Evolutionary conservation across 1,284 basidiomycete genomes (phyloP), one percentile per base, ranked within the genome.

Genomic region (Ceratobasidium sp.): DNA sequence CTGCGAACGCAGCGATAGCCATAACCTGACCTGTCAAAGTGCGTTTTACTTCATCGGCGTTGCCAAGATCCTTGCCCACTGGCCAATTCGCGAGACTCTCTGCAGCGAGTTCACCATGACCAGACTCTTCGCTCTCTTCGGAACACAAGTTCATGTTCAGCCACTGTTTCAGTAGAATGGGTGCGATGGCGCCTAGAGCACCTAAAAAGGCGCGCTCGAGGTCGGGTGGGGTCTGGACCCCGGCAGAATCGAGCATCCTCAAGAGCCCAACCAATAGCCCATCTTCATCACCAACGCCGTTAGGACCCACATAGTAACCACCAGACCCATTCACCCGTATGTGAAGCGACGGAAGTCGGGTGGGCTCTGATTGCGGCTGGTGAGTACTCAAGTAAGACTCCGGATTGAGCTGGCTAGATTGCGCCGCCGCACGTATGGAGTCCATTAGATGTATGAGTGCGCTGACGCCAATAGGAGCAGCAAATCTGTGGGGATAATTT

Each of bases 351-450:
- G 63, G 63, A 33, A 65, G 24, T 7, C 27, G 4, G 4, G 14
- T n/a, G 19, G 59, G 36, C 14, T 1, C 2, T 4, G 15, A 19
- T 19, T 65, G 63, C 19, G 63, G 63, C 11, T 65, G 48, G 19
- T 45, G 45, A 3, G 47, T 65, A 45, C 45, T 65, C 63, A 65
- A 31, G 27, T 65, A 19, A 3, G 45, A 31, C 19, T 65, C 48
- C 14, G 27, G 29, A 24, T 65, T 51, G 7, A 65, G 29, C 33
- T n/a, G 19, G 15, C 50, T 15, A 14, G 29, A 31, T 14, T 19
- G 19, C 15, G n/a, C 47, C 7, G 31, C 29, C 5, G 7, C n/a
- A 7, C 29, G 45, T 29, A 65, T 29, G 29, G 47, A 11, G 29
- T 51, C 47, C 5, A 65, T 11, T 11, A 65, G 48, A 22, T 45